Conservation (phyloP, 2,329 filamentous ascomycete genomes). For the Verticillium zaregamsianum region DNA sequence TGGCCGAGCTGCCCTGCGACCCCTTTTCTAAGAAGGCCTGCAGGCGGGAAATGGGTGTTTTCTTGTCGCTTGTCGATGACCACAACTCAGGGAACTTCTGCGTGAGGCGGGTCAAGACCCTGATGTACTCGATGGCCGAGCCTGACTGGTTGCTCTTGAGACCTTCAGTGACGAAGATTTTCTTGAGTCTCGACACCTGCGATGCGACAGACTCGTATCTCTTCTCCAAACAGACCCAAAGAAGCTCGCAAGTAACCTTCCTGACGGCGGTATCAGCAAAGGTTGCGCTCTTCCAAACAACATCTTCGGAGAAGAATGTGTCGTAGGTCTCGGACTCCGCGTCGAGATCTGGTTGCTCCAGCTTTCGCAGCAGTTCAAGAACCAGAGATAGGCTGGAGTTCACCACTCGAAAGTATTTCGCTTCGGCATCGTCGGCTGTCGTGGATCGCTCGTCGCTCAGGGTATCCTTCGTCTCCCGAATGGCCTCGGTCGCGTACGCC, state of each 20-base stretch:
- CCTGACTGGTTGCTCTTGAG: constrained; percentile 68
- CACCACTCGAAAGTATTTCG: constrained; percentile 78
- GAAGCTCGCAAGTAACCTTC: constrained; percentile 46
- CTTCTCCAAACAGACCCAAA: constrained; percentile 43
- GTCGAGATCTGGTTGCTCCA: constrained; percentile 47
- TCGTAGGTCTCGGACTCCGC: constrained; percentile 61
- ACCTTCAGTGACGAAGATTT: constrained; percentile 66
- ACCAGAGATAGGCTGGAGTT: constrained; percentile 52
- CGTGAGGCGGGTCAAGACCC: constrained; percentile 64
- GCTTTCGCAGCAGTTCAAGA: constrained; percentile 45
- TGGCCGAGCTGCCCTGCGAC: constrained; percentile 69
- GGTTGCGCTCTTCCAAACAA: constrained; percentile 63
- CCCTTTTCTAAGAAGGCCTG: constrained; percentile 74
- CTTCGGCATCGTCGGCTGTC: constrained; percentile 76
- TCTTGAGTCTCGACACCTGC: constrained; percentile 47
- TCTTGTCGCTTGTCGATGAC: constrained; percentile 51
- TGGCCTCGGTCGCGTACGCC: constrained; percentile 74
- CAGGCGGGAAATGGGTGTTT: constrained; percentile 52
- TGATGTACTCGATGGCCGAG: constrained; percentile 68
- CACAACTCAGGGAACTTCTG: constrained; percentile 64
- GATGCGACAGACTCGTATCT: constrained; percentile 41
- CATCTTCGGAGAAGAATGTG: constrained; percentile 60
- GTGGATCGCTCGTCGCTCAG: constrained; percentile 87
- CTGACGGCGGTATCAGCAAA: constrained; percentile 53
- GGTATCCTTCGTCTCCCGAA: constrained; percentile 74